A percentile compares a stretch with the other conserved stretches of the same genome.
phyloP scores from a whole-genome alignment of 805 yeast species.

The Saccharomyces eubayanus region DNA sequence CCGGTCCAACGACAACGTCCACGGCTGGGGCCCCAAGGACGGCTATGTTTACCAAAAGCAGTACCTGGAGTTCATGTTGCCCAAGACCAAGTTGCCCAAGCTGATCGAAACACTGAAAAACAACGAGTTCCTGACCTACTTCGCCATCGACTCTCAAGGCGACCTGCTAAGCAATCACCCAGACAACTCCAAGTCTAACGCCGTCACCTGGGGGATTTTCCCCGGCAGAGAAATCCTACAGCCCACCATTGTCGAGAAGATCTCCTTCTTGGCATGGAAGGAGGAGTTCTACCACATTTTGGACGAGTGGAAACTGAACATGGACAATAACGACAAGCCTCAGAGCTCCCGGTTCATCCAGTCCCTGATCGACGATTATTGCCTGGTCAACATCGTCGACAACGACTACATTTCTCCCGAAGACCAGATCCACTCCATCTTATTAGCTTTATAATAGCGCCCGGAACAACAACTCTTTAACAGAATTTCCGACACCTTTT shows the following conservation, averaged over 20 bases:
- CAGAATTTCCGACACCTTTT: background rate
- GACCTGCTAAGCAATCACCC: conserved; percentile 59
- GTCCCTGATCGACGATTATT: conserved; percentile 44
- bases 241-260: conserved; percentile 90
- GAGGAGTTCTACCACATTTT: conserved; percentile 85
- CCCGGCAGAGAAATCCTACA: conserved; percentile 92
- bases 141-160: conserved; percentile 57
- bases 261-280: conserved; percentile 93
- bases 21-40: conserved; percentile 93
- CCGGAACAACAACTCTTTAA: background rate
- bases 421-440: conserved; percentile 48
- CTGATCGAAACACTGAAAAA: conserved; percentile 30
- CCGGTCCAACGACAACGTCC: conserved; percentile 56
- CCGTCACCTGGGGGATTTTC: conserved; percentile 98
- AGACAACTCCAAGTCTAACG: conserved; percentile 68
- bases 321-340: conserved; percentile 32
- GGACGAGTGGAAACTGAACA: conserved; percentile 65
- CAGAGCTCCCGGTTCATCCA: conserved; percentile 21
- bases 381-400: conserved; percentile 81
- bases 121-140: conserved; percentile 58
- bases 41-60: conserved; percentile 95
- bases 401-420: conserved; percentile 60
- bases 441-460: conserved; percentile 20
- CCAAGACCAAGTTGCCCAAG: conserved; percentile 34
- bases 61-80: conserved; percentile 77